phyloP scores from a whole-genome alignment of 2,329 filamentous ascomycete genomes.

The Sodiomyces alkalinus region DNA sequence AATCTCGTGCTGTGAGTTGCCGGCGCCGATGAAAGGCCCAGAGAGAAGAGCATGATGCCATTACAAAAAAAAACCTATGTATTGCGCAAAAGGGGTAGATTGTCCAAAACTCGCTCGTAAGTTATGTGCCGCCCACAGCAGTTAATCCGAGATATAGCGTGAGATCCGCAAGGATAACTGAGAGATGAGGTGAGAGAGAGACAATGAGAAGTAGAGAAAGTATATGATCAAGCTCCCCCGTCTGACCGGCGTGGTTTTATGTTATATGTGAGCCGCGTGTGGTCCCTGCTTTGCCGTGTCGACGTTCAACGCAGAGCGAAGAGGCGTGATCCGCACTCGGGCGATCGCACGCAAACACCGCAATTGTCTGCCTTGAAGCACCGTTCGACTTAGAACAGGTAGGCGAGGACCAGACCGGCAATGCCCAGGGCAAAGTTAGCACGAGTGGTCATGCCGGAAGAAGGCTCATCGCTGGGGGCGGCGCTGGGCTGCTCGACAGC shows the following conservation, averaged over 20 bases:
- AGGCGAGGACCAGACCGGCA: slow-evolving; percentile 8
- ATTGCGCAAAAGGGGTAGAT: background rate
- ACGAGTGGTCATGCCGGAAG: slow-evolving; percentile 7
- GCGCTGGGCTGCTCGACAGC: background rate
- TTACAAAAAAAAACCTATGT: slow-evolving; percentile 1
- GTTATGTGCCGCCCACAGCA: too few relatives aligned
- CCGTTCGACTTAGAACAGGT: slow-evolving; percentile 5
- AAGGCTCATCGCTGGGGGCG: slow-evolving; percentile 3
- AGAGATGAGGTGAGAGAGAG: too few relatives aligned
- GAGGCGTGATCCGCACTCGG: too few relatives aligned
- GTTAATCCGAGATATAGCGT: too few relatives aligned
- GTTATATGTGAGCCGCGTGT: background rate
- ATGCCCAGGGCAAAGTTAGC: slow-evolving; percentile 8
- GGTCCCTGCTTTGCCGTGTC: background rate
- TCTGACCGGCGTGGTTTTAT: slow-evolving; percentile 4
- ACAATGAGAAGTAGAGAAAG: slow-evolving; percentile 2
- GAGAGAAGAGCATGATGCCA: slow-evolving; percentile 1
- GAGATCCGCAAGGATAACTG: too few relatives aligned
- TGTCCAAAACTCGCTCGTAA: background rate
- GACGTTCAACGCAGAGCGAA: background rate
- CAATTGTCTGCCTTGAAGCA: background rate
- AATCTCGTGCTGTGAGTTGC: too few relatives aligned
- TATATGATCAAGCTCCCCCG: slow-evolving; percentile 8
- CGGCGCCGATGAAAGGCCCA: too few relatives aligned
- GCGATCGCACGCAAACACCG: background rate